Conservation (phyloP, 2,329 filamentous ascomycete species). For the Ilyonectria destructans region DNA sequence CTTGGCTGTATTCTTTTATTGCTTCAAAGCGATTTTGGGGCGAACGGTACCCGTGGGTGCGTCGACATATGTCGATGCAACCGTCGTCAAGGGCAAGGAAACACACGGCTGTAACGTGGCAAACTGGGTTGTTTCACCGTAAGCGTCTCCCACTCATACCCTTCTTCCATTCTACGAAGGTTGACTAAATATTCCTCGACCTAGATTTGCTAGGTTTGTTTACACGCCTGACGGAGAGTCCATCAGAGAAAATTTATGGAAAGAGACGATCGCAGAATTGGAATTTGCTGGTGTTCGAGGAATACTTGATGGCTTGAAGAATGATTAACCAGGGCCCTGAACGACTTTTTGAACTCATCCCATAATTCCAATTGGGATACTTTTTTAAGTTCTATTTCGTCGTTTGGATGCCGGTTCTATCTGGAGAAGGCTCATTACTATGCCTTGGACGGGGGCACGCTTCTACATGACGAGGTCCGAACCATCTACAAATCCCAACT, state of each 20-base stretch:
- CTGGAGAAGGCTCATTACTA: too few species aligned
- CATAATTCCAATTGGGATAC: too few species aligned
- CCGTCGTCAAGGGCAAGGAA: slow-evolving; percentile 25
- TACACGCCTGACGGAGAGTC: slow-evolving; percentile 16
- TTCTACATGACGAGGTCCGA: too few species aligned
- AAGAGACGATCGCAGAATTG: slow-evolving; percentile 30
- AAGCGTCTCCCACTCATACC: background rate
- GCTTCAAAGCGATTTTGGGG: slow-evolving; percentile 21
- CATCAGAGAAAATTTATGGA: slow-evolving; percentile 20
- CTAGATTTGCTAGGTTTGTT: slow-evolving; percentile 22
- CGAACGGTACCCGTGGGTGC: slow-evolving; percentile 21
- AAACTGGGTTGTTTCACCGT: slow-evolving; percentile 30
- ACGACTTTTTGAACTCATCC: too few species aligned
- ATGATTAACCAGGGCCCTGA: background rate
- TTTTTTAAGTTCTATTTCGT: too few species aligned
- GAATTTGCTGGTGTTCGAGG: slow-evolving; percentile 5
- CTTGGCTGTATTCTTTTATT: background rate
- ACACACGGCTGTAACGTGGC: slow-evolving; percentile 28
- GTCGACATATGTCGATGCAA: slow-evolving; percentile 31
- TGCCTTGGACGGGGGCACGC: too few species aligned
- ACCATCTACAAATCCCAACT: too few species aligned
- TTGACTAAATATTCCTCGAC: background rate
- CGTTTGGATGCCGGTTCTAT: too few species aligned
- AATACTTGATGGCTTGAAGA: background rate
- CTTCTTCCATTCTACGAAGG: background rate